These are phyloP conservation scores for Penicillium pulvis DNA, from an alignment of 495 filamentous ascomycete genomes.

Conservation along the genomic window DNA sequence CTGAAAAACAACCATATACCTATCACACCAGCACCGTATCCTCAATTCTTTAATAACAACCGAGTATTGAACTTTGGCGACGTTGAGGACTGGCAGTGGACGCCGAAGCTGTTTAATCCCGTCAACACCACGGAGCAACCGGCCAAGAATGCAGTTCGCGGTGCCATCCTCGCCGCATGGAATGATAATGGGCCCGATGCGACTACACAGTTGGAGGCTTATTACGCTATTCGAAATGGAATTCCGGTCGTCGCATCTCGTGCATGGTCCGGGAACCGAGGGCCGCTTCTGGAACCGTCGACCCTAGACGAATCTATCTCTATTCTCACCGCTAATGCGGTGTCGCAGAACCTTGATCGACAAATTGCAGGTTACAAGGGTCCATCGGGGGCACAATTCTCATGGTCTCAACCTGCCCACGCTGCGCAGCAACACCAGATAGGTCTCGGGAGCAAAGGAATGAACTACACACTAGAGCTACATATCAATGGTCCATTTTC, in stretches of 20 bases:
- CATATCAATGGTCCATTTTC: slow-evolving; percentile 42
- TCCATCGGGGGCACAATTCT: not conserved
- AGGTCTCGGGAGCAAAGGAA: slow-evolving; percentile 51
- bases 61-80: slow-evolving; percentile 52
- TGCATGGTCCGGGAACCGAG: slow-evolving; percentile 46
- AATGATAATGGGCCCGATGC: slow-evolving; percentile 60
- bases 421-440: slow-evolving; percentile 9
- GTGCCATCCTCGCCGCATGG: slow-evolving; percentile 57
- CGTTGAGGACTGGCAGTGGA: slow-evolving; percentile 50
- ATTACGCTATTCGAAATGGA: slow-evolving; percentile 54
- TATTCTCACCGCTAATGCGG: slow-evolving; percentile 40
- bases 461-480: slow-evolving; percentile 52
- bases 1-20: slow-evolving; percentile 58
- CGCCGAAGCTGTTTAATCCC: slow-evolving; percentile 49
- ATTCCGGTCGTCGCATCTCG: slow-evolving; percentile 51
- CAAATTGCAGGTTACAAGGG: slow-evolving; percentile 7
- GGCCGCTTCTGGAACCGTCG: slow-evolving; percentile 30
- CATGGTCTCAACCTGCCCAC: slow-evolving; percentile 10
- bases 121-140: slow-evolving; percentile 43
- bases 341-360: slow-evolving; percentile 54
- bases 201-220: slow-evolving; percentile 56
- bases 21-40: slow-evolving; percentile 55
- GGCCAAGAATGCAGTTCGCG: slow-evolving; percentile 37
- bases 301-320: slow-evolving; percentile 32
- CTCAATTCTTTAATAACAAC: slow-evolving; percentile 53